A percentile compares a stretch with the other conserved stretches of the same genome.
Conservation (phyloP, 768 basidiomycete species). For the Rhodotorula sphaerocarpa region DNA sequence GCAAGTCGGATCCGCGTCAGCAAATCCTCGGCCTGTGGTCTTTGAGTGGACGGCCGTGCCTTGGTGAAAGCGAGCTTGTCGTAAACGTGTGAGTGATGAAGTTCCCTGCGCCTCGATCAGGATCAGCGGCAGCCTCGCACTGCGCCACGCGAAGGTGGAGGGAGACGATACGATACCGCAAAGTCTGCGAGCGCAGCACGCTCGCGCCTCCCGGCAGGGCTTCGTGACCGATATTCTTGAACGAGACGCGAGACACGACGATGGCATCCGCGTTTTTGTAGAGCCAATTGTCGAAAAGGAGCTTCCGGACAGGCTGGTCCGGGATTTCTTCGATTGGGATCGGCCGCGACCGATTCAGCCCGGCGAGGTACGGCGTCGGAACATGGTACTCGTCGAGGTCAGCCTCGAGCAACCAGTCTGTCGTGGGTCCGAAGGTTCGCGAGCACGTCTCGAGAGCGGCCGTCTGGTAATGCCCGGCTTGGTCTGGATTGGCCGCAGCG, state of each 20-base stretch:
- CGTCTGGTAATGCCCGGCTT: slow-evolving; percentile 2
- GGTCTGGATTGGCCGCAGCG: neutral
- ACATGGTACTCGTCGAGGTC: slow-evolving; percentile 27
- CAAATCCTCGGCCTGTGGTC: too few species aligned
- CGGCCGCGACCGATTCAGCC: neutral
- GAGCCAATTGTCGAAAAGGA: slow-evolving; percentile 1
- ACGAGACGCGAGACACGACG: neutral
- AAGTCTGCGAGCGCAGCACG: neutral
- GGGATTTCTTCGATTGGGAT: neutral
- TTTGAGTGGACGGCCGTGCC: neutral
- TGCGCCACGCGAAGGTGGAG: neutral
- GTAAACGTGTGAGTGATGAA: slow-evolving; percentile 1
- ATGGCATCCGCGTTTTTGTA: slow-evolving; percentile 1
- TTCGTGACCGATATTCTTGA: slow-evolving; percentile 1
- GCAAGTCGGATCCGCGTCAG: neutral
- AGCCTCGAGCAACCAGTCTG: slow-evolving; percentile 20
- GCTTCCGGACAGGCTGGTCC: neutral
- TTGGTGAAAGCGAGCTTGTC: slow-evolving; percentile 9
- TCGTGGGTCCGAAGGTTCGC: neutral
- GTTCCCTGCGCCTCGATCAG: neutral
- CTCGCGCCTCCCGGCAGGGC: neutral
- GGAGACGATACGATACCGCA: neutral
- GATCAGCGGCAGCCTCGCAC: neutral
- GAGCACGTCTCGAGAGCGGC: slow-evolving; percentile 10
- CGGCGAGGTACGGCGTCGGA: neutral